A percentile compares a stretch with the other conserved stretches of the same genome.
Evolutionary conservation across 257 asterid species (phyloP).

Genomic region (Przewalskia tangutica): DNA sequence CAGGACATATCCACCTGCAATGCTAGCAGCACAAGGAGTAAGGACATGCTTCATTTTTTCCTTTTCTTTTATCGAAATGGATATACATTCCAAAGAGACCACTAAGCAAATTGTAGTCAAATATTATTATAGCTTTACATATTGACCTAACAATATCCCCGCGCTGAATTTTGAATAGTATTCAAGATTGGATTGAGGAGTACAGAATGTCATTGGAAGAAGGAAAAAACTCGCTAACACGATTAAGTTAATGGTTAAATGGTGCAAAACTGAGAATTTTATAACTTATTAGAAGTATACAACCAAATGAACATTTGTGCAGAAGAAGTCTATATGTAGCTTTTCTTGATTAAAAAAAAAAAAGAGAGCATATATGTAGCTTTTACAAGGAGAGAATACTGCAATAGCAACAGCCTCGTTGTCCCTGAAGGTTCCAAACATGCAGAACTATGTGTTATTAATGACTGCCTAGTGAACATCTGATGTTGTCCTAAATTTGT

Average conservation of each 20-base stretch:
- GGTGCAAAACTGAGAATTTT: neutral
- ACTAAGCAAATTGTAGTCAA: neutral
- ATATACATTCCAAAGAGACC: neutral
- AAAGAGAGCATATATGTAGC: neutral
- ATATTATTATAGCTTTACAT: neutral
- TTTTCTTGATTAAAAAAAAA: too few relatives aligned
- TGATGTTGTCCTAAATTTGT: neutral
- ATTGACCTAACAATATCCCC: neutral
- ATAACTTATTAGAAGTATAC: neutral
- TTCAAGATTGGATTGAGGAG: neutral
- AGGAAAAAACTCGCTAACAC: neutral
- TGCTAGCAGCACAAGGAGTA: neutral
- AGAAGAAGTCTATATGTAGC: neutral
- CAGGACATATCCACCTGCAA: neutral
- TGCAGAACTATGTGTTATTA: neutral
- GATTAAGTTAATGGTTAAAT: neutral
- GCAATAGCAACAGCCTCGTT: neutral
- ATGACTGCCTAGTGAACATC: neutral
- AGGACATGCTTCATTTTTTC: neutral
- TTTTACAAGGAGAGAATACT: neutral
- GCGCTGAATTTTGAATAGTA: too few relatives aligned
- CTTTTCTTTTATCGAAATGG: neutral
- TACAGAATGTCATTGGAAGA: neutral
- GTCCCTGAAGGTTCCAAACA: neutral
- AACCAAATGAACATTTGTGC: neutral